Evolutionary conservation across 2,329 filamentous ascomycete genomes (phyloP).

Genomic region (Aphanocladium album): DNA sequence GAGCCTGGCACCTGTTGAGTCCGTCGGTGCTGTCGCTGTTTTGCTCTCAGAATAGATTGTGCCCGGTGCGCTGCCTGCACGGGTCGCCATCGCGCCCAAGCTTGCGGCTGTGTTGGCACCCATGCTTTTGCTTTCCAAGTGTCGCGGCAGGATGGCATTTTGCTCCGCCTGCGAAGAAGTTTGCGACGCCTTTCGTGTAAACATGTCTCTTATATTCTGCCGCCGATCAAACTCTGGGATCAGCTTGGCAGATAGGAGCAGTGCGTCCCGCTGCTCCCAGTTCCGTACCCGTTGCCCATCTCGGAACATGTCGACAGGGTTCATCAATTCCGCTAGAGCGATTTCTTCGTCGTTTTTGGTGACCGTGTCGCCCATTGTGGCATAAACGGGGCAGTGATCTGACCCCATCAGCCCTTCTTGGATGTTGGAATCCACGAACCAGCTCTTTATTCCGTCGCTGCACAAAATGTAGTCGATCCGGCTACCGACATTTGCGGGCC

Average conservation of each 20-base stretch:
- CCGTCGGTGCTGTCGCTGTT: background rate
- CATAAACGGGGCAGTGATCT: slow-evolving; percentile 93
- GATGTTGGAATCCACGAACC: slow-evolving; percentile 78
- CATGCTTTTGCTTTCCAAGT: background rate
- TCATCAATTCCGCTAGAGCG: slow-evolving; percentile 69
- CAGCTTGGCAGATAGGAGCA: slow-evolving; percentile 73
- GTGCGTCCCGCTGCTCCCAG: slow-evolving; percentile 61
- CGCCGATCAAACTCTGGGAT: slow-evolving; percentile 85
- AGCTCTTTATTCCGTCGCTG: slow-evolving; percentile 69
- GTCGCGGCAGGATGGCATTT: background rate
- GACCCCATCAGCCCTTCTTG: slow-evolving; percentile 93
- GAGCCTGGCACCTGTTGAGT: background rate
- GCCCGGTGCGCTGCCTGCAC: background rate
- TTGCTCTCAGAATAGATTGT: background rate
- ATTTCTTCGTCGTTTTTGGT: slow-evolving; percentile 41
- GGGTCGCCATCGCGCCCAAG: background rate
- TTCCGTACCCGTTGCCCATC: slow-evolving; percentile 60
- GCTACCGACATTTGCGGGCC: slow-evolving; percentile 89
- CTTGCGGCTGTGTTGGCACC: background rate
- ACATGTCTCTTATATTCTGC: slow-evolving; percentile 90
- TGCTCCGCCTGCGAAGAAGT: slow-evolving; percentile 19
- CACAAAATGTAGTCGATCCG: slow-evolving; percentile 93
- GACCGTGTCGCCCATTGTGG: slow-evolving; percentile 62
- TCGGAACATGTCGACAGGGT: slow-evolving; percentile 66
- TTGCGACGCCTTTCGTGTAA: slow-evolving; percentile 49